Evolutionary conservation across 192 early-diverging fungal species (phyloP).

Genomic region (Podochytrium sp.): DNA sequence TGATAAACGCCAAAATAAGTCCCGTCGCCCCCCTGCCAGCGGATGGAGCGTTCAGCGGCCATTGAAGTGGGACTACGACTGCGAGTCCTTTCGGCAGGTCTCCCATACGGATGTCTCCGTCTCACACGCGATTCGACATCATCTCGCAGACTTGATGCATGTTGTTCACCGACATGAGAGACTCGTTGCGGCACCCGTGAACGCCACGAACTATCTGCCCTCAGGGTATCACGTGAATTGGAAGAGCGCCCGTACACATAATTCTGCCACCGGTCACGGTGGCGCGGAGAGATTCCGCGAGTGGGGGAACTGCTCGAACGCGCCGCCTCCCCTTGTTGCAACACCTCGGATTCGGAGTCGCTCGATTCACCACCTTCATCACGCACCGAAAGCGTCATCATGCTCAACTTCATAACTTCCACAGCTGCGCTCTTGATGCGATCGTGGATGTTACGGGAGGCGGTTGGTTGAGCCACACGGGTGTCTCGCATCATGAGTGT

Average conservation of each 20-base stretch:
- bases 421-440: neutral
- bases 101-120: slow-evolving; percentile 11
- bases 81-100: too few species aligned
- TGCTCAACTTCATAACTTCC: slow-evolving; percentile 13
- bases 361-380: slow-evolving; percentile 2
- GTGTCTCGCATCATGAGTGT: too few species aligned
- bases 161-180: neutral
- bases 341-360: neutral
- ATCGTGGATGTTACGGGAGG: neutral
- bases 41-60: too few species aligned
- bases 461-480: too few species aligned
- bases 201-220: neutral
- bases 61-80: too few species aligned
- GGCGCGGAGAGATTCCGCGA: neutral
- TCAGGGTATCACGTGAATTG: neutral
- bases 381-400: slow-evolving; percentile 5
- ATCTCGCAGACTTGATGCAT: neutral
- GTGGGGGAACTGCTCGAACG: neutral
- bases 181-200: neutral
- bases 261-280: neutral
- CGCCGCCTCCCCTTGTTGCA: neutral
- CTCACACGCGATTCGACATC: neutral
- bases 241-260: slow-evolving; percentile 2
- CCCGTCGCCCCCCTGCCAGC: too few species aligned
- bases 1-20: too few species aligned